Base-by-base conservation (phyloP, 306 rosid genomes). In the Crataegus laevigata region DNA sequence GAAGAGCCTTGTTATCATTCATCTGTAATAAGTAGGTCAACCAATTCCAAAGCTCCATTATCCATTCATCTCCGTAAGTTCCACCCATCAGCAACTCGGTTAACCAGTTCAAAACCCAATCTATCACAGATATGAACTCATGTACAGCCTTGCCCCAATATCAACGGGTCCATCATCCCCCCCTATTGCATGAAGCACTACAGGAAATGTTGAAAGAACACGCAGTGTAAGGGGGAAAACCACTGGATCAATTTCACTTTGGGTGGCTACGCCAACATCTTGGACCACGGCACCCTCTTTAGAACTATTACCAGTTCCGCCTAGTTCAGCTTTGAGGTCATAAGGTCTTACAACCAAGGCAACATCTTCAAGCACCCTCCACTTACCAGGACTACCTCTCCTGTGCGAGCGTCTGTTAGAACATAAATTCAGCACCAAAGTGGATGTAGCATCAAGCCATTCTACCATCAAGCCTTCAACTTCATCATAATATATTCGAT, bases 101-200 rank as follows among this genome's bases (percentile, higher is more conserved):
- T 73, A 30, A 73, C 71, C 61, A 15, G 70, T 67, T 73, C 66
- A 66, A 78, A 69, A 68, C 73, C 77, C 72, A 77, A 43, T 73
- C 47, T 90, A 86, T 73, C 42, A 77, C 70, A 86, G 74, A 79
- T 91, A 94, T 15, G 98, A 94, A 86, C 90, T 85, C 89, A 82
- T 83, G 82, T 82, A 94, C 59, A 94, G 82, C 89, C 93, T 87
- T 74, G 75, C 96, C 76, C 96, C 91, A 43, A 91, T 80, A 79
- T 91, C 93, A 66, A 90, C 60, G 45, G 96, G 92, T 69, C 97
- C 96, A 72, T 89, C 81, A 70, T 91, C 96, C 74, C 98, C 96
- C 32, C 98, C 97, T 29, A 87, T 75, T 17, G 96, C 87, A 82
- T 91, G 96, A 75, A 94, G 93, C 32, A 83, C 90, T 8, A 94